phyloP scores from a whole-genome alignment of 1,284 basidiomycete genomes.

The Mycena sp. region DNA sequence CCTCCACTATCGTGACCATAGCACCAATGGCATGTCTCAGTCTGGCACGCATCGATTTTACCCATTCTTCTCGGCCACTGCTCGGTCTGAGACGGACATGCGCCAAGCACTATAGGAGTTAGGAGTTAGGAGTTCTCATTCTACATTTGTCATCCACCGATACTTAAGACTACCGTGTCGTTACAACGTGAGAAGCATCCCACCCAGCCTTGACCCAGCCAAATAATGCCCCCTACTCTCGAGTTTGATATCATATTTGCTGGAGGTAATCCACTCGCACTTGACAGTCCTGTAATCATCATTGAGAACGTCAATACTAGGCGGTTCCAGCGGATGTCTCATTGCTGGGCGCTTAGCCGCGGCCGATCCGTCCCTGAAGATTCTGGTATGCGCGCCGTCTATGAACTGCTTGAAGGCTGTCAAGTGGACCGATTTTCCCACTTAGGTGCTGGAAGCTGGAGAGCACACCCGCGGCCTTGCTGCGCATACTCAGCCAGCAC shows the following conservation, averaged over 20 bases:
- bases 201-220: no score
- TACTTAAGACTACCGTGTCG: no score
- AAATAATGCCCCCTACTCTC: no score
- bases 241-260: conserved; percentile 40
- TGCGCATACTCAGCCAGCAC: conserved; percentile 60
- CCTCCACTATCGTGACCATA: no score
- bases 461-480: conserved; percentile 52
- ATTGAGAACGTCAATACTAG: conserved; percentile 36
- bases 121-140: no score
- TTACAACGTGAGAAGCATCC: no score
- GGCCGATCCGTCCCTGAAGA: conserved; percentile 49
- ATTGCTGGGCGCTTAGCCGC: conserved; percentile 53
- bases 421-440: not conserved
- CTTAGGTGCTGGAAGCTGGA: conserved; percentile 48
- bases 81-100: no score
- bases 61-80: no score
- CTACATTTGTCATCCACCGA: no score
- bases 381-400: conserved; percentile 42
- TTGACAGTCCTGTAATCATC: not conserved
- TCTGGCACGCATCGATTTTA: no score
- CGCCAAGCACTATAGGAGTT: no score
- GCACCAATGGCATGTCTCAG: no score
- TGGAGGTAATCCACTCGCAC: conserved; percentile 26
- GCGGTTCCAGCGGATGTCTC: conserved; percentile 53
- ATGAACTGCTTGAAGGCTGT: not conserved